phyloP scores from a whole-genome alignment of 106 monocot species.

The Allium sativum region DNA sequence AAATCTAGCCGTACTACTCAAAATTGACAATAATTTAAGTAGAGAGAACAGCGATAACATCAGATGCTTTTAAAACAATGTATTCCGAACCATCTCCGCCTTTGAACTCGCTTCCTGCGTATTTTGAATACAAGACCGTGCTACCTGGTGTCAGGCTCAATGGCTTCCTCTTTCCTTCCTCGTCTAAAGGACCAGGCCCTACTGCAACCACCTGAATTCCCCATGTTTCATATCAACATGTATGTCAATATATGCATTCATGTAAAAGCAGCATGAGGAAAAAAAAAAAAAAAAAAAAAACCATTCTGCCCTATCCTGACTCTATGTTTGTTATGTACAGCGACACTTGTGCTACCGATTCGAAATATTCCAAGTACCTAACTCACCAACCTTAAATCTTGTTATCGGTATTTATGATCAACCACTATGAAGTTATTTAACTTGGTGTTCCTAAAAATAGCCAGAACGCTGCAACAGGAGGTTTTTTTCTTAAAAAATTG shows the following conservation, averaged over 20 bases:
- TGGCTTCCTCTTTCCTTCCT: conserved; percentile 45
- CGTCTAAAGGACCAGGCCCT: conserved; percentile 49
- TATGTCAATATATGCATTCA: too few relatives aligned
- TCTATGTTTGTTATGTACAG: too few relatives aligned
- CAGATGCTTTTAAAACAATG: conserved; percentile 48
- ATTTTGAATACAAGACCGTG: conserved; percentile 61
- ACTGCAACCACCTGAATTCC: conserved; percentile 38
- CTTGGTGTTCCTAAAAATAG: too few relatives aligned
- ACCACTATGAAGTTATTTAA: too few relatives aligned
- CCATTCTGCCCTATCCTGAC: too few relatives aligned
- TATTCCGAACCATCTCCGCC: conserved; percentile 51
- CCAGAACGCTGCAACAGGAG: too few relatives aligned
- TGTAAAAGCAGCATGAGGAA: too few relatives aligned
- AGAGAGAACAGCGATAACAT: conserved; percentile 49
- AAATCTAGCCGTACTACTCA: neutral
- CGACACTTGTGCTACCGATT: too few relatives aligned
- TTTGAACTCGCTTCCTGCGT: conserved; percentile 63
- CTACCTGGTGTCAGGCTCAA: conserved; percentile 23
- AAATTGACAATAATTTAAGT: neutral
- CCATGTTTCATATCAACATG: neutral
- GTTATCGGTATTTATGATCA: too few relatives aligned
- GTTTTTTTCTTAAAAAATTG: neutral
- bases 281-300: too few relatives aligned
- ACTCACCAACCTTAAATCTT: too few relatives aligned
- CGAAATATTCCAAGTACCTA: too few relatives aligned